Evolutionary conservation across 108 stramenopile species (phyloP).

Genomic region (Nitzschia palea): DNA sequence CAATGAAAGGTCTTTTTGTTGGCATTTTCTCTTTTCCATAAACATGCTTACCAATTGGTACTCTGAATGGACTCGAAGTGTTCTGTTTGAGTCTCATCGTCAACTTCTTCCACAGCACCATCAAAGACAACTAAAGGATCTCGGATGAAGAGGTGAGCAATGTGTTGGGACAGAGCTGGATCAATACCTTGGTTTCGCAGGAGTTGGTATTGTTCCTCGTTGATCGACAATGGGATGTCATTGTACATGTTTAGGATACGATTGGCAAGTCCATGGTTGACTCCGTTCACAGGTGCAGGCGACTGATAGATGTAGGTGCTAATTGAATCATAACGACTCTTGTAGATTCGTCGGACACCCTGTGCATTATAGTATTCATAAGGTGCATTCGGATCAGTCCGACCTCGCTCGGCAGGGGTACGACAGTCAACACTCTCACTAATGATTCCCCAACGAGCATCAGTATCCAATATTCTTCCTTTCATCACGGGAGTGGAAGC

Average conservation of each 20-base stretch:
- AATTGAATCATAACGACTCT: slow-evolving; percentile 96
- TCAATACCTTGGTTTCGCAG: slow-evolving; percentile 89
- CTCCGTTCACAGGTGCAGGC: slow-evolving; percentile 10
- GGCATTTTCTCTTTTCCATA: too few species aligned
- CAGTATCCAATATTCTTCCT: slow-evolving; percentile 95
- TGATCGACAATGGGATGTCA: slow-evolving; percentile 86
- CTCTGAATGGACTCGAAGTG: slow-evolving; percentile 99
- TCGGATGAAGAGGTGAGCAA: slow-evolving; percentile 95
- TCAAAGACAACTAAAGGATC: slow-evolving; percentile 98
- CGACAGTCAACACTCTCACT: slow-evolving; percentile 94
- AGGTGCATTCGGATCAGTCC: slow-evolving; percentile 64
- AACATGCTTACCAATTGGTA: slow-evolving; percentile 97
- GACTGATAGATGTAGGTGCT: slow-evolving; percentile 93
- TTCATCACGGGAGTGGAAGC: slow-evolving; percentile 94
- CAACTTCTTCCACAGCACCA: slow-evolving; percentile 91
- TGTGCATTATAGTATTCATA: slow-evolving; percentile 63
- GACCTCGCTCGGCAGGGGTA: slow-evolving; percentile 89
- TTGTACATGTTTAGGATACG: slow-evolving; percentile 92
- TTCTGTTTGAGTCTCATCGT: slow-evolving; percentile 91
- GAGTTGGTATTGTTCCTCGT: slow-evolving; percentile 73
- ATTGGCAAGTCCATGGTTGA: slow-evolving; percentile 44
- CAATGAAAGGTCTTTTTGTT: too few species aligned
- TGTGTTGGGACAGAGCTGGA: slow-evolving; percentile 90
- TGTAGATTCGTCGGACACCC: slow-evolving; percentile 80
- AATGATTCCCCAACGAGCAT: slow-evolving; percentile 96